Evolutionary conservation across 2,329 filamentous ascomycete genomes (phyloP).

Genomic region (Sclerotinia nivalis): DNA sequence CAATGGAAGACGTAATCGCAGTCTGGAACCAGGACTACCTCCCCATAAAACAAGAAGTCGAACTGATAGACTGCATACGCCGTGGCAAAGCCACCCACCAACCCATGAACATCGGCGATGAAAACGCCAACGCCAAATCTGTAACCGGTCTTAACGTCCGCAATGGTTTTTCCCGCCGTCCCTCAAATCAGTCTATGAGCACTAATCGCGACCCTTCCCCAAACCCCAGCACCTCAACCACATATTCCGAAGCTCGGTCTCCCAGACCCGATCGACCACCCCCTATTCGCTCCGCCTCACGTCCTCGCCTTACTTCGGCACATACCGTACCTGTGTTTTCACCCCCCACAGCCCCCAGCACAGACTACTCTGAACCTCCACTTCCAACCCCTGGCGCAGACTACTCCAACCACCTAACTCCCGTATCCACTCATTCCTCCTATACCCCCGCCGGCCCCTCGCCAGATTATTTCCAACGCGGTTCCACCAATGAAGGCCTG

Average conservation of each 20-base stretch:
- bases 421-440: conserved; percentile 34
- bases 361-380: conserved; percentile 25
- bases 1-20: conserved; percentile 69
- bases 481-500: conserved; percentile 35
- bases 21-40: conserved; percentile 65
- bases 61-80: conserved; percentile 63
- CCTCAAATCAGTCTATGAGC: conserved; percentile 44
- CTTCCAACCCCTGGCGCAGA: conserved; percentile 28
- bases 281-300: conserved; percentile 12
- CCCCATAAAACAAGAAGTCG: conserved; percentile 64
- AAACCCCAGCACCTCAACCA: conserved; percentile 28
- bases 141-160: conserved; percentile 39
- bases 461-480: conserved; percentile 40
- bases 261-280: conserved; percentile 13
- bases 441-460: conserved; percentile 37
- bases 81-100: conserved; percentile 66
- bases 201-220: conserved; percentile 24
- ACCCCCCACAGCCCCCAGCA: conserved; percentile 29
- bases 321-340: conserved; percentile 47
- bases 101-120: conserved; percentile 46
- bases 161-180: conserved; percentile 46
- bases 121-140: conserved; percentile 33
- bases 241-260: conserved; percentile 31
- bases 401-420: conserved; percentile 35
- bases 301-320: conserved; percentile 15